These are phyloP conservation scores for Apiospora phragmitis DNA, from an alignment of 2,329 filamentous ascomycete species.

Conservation along the genomic window DNA sequence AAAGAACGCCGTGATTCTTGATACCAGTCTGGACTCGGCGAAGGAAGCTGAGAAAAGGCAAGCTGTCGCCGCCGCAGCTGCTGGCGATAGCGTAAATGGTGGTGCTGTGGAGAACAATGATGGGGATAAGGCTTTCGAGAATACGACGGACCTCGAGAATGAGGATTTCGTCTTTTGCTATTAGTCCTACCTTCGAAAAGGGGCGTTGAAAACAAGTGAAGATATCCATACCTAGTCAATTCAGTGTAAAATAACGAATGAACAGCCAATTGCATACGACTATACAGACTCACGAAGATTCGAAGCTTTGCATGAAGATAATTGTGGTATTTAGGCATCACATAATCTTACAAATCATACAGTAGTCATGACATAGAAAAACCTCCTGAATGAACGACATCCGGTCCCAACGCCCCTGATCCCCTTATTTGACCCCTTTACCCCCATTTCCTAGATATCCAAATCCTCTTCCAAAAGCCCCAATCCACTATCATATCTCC, in stretches of 20 bases:
- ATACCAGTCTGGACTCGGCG: constrained; percentile 58
- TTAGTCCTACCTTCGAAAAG: constrained; percentile 23
- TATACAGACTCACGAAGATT: not conserved
- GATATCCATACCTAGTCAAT: not conserved
- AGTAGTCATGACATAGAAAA: constrained; percentile 1
- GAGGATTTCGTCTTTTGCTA: constrained; percentile 65
- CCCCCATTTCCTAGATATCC: not conserved
- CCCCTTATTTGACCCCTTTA: not conserved
- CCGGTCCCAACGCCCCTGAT: not conserved
- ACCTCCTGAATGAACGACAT: not conserved
- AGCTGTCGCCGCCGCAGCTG: constrained; percentile 21
- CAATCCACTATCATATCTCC: constrained; percentile 55
- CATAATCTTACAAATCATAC: not conserved
- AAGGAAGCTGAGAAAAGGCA: constrained; percentile 42
- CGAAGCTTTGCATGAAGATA: not conserved
- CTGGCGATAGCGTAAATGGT: constrained; percentile 22
- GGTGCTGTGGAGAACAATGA: constrained; percentile 24
- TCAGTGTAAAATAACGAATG: not conserved
- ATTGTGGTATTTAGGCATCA: not conserved
- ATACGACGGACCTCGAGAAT: constrained; percentile 61
- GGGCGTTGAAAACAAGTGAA: not conserved
- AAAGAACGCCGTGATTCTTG: constrained; percentile 58
- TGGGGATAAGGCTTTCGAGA: constrained; percentile 54
- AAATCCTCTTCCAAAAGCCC: constrained; percentile 54
- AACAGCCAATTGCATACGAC: too few species aligned